Conservation (phyloP, 805 yeast species). For the Candida wancherniae region DNA sequence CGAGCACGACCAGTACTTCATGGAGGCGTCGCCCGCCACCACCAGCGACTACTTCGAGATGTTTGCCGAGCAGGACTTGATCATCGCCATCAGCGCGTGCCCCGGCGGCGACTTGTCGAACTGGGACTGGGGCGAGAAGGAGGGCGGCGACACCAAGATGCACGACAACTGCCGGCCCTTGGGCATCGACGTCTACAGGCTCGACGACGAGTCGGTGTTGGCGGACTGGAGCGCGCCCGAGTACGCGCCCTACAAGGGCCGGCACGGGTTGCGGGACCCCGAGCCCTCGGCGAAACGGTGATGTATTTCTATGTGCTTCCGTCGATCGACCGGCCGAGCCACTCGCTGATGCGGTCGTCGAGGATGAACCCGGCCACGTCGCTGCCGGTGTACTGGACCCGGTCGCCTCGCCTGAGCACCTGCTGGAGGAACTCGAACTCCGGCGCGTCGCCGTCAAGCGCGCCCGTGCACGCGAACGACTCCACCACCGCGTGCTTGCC, state of each 20-base stretch:
- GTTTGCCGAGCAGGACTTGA: slow-evolving; percentile 61
- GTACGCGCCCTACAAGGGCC: slow-evolving; percentile 48
- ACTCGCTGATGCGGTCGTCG: slow-evolving; percentile 40
- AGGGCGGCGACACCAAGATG: slow-evolving; percentile 46
- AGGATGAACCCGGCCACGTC: slow-evolving; percentile 41
- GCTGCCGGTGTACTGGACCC: slow-evolving; percentile 37
- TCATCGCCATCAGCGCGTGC: slow-evolving; percentile 62
- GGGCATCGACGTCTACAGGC: slow-evolving; percentile 54
- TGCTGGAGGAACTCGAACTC: slow-evolving; percentile 32
- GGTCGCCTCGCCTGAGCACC: slow-evolving; percentile 22
- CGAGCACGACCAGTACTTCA: slow-evolving; percentile 61
- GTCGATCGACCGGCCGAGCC: slow-evolving; percentile 44
- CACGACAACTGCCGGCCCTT: slow-evolving; percentile 59
- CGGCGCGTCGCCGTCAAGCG: not conserved
- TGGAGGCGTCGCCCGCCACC: slow-evolving; percentile 66
- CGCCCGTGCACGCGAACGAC: slow-evolving; percentile 16
- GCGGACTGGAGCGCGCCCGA: slow-evolving; percentile 50
- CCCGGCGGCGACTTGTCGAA: slow-evolving; percentile 66
- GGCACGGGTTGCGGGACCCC: slow-evolving; percentile 45
- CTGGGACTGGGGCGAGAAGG: slow-evolving; percentile 70
- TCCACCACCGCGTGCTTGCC: slow-evolving; percentile 38
- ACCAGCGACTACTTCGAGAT: slow-evolving; percentile 58
- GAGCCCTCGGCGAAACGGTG: not conserved
- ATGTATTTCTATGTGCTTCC: slow-evolving; percentile 27
- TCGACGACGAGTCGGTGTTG: slow-evolving; percentile 44